A percentile compares a stretch with the other conserved stretches of the same genome.
phyloP scores from a whole-genome alignment of 352 stramenopile species.

The Pythium sukuiense region DNA sequence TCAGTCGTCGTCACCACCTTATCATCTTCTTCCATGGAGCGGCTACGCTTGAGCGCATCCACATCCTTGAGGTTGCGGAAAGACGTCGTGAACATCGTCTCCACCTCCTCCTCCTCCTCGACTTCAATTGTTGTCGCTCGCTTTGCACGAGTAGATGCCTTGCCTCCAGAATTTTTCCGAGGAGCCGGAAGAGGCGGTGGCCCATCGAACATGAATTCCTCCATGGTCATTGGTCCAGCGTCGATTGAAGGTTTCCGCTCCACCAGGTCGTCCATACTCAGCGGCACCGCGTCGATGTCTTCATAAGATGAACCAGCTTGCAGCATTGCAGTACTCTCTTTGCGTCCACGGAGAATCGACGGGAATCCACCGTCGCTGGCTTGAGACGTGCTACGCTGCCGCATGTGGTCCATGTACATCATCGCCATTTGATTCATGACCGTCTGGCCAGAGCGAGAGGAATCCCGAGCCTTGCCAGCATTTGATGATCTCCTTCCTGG shows the following conservation, averaged over 20 bases:
- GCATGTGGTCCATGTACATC: constrained; percentile 23
- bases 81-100: constrained; percentile 22
- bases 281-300: constrained; percentile 23
- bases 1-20: constrained; percentile 17
- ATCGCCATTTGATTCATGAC: constrained; percentile 20
- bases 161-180: constrained; percentile 20
- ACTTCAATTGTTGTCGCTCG: background rate
- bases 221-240: constrained; percentile 29
- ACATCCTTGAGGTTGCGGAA: constrained; percentile 30
- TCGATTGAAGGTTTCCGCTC: constrained; percentile 17
- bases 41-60: constrained; percentile 25
- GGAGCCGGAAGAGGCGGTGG: constrained; percentile 9
- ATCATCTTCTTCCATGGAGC: constrained; percentile 26
- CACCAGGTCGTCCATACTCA: constrained; percentile 27
- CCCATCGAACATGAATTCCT: constrained; percentile 27
- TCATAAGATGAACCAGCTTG: constrained; percentile 18
- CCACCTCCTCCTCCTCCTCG: constrained; percentile 23
- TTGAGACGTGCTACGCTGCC: constrained; percentile 19
- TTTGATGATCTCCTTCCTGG: constrained; percentile 16
- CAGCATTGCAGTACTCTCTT: constrained; percentile 22
- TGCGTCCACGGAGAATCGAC: constrained; percentile 11
- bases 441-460: background rate
- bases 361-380: constrained; percentile 11
- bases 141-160: constrained; percentile 11
- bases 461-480: constrained; percentile 15